Base-by-base conservation (phyloP, 192 early-diverging fungal species). In the Phycomyces blakesleeanus region DNA sequence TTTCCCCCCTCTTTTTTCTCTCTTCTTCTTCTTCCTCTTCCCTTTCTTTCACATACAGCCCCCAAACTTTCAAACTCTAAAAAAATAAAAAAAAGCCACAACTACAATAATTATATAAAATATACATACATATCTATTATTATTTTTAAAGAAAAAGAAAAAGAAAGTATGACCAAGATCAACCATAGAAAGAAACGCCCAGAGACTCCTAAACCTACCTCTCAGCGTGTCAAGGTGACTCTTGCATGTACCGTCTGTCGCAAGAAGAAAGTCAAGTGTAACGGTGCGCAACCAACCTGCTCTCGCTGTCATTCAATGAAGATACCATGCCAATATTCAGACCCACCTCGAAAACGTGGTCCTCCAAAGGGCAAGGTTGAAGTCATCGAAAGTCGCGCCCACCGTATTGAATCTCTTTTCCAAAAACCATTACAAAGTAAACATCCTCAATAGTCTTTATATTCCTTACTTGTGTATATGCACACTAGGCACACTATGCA, bases 341-440 rank as follows among this genome's bases (percentile, higher is more conserved):
- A 68, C 11, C 60, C 64, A n/a, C 61, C 61, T 1, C 59, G 57
- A 56, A 69, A 91, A 68, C 74, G 91, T 52, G 91, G 91, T 5
- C 91, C 91, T 21, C 88, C 89, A 18, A 91, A 90, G 64, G 89
- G 88, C 21, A 89, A 91, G 69, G 88, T 93, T 18, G 91, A 92
- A 52, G 83, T 82, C 5, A 85, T 93, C 15, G 90, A 92, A 55
- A 85, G 77, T 61, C 77, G 89, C 59, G 71, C 90, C 41, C 84
- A 85, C 70, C 75, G 85, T 34, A 83, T 89, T 61, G 89, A 93
- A 66, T 83, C 73, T 14, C 74, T 93, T 21, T 73, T 91, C 10
- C 42, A 52, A 29, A 60, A 55, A 50, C 39, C 59, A 24, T 51
- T 4, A 26, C 49, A 14, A 50, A 34, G 42, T 22, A 54, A 37